Percentiles rank a stretch among this genome's conserved stretches.
Evolutionary conservation across 2,329 filamentous ascomycete genomes (phyloP).

Genomic region (Anisogramma anomala): DNA sequence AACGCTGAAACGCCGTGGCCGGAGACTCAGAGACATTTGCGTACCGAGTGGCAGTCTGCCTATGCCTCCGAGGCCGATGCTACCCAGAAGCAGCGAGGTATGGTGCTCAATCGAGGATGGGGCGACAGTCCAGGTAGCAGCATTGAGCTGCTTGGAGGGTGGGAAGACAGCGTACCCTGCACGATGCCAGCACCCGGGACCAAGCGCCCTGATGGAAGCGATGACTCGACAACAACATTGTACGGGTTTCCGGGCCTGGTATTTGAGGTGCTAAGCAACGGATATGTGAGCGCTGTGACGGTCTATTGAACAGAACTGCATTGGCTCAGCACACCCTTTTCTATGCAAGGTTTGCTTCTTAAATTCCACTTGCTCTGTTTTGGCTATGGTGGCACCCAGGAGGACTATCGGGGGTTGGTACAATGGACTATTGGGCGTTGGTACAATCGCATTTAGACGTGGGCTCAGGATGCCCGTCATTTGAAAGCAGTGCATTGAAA

Average conservation of each 20-base stretch:
- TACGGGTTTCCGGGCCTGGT: constrained; percentile 90
- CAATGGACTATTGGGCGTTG: no score
- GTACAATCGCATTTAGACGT: no score
- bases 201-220: constrained; percentile 41
- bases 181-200: constrained; percentile 33
- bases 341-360: no score
- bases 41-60: constrained; percentile 56
- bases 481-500: no score
- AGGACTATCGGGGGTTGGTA: no score
- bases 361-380: no score
- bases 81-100: constrained; percentile 49
- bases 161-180: constrained; percentile 59
- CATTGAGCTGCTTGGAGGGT: constrained; percentile 72
- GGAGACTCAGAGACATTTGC: constrained; percentile 58
- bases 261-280: constrained; percentile 93
- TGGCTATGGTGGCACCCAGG: no score
- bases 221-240: constrained; percentile 62
- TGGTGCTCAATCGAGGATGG: constrained; percentile 86
- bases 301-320: constrained; percentile 50
- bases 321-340: no score
- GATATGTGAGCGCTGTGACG: constrained; percentile 77
- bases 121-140: constrained; percentile 85
- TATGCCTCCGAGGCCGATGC: constrained; percentile 46
- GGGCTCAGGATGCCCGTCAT: no score
- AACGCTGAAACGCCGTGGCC: constrained; percentile 69